These are phyloP conservation scores for Cordyceps militaris DNA, from an alignment of 2,329 filamentous ascomycete species.

Conservation along the genomic window DNA sequence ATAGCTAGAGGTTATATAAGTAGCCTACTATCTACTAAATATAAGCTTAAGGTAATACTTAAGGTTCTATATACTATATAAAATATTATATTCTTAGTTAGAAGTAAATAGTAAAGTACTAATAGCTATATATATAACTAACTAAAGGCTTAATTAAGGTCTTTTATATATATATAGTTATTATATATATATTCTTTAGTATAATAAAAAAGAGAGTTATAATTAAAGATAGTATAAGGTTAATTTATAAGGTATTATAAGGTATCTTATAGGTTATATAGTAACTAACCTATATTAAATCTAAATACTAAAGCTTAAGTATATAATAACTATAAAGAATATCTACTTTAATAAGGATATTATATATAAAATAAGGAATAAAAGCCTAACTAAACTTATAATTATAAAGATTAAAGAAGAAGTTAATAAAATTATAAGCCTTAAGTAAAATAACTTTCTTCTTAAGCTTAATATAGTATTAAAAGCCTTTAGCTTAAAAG, in stretches of 20 bases:
- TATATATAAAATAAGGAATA: background rate
- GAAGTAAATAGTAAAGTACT: background rate
- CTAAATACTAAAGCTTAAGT: background rate
- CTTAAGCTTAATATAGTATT: no score
- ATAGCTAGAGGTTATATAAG: background rate
- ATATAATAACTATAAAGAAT: background rate
- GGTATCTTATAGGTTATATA: background rate
- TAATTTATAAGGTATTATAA: background rate
- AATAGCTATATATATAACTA: background rate
- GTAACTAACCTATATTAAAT: background rate
- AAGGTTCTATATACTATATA: background rate
- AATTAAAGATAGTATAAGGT: background rate
- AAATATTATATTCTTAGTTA: background rate
- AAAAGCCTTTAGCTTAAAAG: no score
- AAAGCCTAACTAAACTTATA: background rate
- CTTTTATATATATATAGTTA: background rate
- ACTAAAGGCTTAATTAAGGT: background rate
- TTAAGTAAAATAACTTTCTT: no score
- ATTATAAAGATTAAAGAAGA: background rate
- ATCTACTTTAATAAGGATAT: background rate
- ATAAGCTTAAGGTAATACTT: background rate
- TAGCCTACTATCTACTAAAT: background rate
- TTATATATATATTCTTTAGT: background rate
- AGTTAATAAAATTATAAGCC: background rate
- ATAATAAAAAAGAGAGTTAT: background rate